Conservation (phyloP, 2,329 filamentous ascomycete genomes). For the Colletotrichum simmondsii region DNA sequence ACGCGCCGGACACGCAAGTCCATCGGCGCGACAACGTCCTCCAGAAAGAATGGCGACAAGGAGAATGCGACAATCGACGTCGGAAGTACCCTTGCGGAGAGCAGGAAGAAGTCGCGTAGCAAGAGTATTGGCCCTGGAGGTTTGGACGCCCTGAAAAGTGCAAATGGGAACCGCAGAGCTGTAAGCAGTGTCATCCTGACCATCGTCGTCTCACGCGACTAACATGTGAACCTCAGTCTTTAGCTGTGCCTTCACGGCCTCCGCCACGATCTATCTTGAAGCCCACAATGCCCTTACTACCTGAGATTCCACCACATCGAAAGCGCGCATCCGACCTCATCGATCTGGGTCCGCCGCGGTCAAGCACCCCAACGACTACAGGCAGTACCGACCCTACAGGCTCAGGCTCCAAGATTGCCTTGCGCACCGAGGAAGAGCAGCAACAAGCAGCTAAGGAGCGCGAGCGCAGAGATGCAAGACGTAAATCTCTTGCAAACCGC, state of each 20-base stretch:
- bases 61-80: conserved; percentile 82
- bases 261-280: conserved; percentile 81
- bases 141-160: conserved; percentile 81
- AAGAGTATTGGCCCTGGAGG: conserved; percentile 97
- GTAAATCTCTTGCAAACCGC: conserved; percentile 92
- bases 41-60: conserved; percentile 64
- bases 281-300: conserved; percentile 75
- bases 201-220: conserved; percentile 24
- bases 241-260: conserved; percentile 62
- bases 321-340: conserved; percentile 32
- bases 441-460: conserved; percentile 75
- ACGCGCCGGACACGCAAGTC: conserved; percentile 75
- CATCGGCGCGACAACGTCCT: conserved; percentile 57
- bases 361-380: conserved; percentile 49
- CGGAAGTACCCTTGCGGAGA: conserved; percentile 61
- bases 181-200: conserved; percentile 58
- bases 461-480: conserved; percentile 84
- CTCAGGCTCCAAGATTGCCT: conserved; percentile 67
- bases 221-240: conserved; percentile 55
- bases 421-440: conserved; percentile 77
- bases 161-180: conserved; percentile 81
- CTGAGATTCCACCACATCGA: conserved; percentile 75
- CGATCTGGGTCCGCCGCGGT: conserved; percentile 44
- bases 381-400: conserved; percentile 41
- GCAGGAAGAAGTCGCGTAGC: conserved; percentile 81